Base-by-base conservation (phyloP, 1,284 basidiomycete genomes). In the Pisolithus thermaeus region DNA sequence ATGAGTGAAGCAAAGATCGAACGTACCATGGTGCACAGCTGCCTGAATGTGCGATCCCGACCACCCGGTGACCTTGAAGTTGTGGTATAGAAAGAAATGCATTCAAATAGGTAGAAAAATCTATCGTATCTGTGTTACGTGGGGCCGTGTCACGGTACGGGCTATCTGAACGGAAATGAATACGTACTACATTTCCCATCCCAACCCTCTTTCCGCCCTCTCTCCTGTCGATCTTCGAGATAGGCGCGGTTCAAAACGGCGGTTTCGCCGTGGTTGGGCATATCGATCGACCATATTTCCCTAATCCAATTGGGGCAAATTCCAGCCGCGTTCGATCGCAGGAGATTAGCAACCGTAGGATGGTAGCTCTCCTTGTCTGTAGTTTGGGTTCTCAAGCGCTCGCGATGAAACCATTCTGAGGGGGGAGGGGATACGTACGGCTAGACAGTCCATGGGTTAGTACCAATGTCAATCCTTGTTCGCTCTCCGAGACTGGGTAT, bases 301-400 rank as follows among this genome's bases (percentile, higher is more conserved):
- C 73, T 68, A 30, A 81, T 68, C 7, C 63, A 64, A 47, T 59
- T 52, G 3, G 11, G 6, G 25, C 51, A 50, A 35, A 46, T 40
- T 45, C 43, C 16, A 32, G 16, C 57, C 47, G 48, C 70, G 61
- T 22, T 50, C 23, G 65, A 55, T 11, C 57, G 42, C 56, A 79
- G 74, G 4, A 80, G 57, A 9, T 58, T 59, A n/a, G 65, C 54
- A 7, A 81, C 67, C 6, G 70, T 60, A 1, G 72, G 68, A 46
- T 79, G 75, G 71, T 78, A 81, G 56, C 76, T 70, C 56, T 80
- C 78, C 58, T 80, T 80, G 52, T 77, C 78, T 80, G 32, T 35
- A 27, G 9, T 30, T 35, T 3, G 28, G 12, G 23, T 5, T 5
- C 25, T 12, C 2, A 18, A 23, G 20, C 25, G 16, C 25, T n/a